Base-by-base conservation (phyloP, 305 asterid genomes). In the Salvia sclarea region DNA sequence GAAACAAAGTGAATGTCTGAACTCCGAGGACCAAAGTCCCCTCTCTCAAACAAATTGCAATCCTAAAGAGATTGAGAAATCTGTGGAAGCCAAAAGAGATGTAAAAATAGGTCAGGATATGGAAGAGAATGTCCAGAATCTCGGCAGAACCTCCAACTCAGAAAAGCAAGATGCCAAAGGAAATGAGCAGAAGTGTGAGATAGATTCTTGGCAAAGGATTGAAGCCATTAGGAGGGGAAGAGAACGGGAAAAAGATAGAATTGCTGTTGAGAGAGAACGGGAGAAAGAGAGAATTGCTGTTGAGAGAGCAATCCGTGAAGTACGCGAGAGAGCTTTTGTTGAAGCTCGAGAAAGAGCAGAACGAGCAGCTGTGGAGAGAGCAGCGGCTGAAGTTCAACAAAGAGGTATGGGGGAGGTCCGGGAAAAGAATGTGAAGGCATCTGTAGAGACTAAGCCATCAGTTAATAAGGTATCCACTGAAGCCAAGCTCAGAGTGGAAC, bases 241-340 rank as follows among this genome's bases (percentile, higher is more conserved):
- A 72, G 93, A 87, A 72, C 75, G 88, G 40, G 95, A 94, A 74
- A 89, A 85, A 52, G 88, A 88, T 61, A 86, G 90, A 84, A 76
- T 82, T 54, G 97, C 83, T 52, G 99, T 82, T 25, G 99, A 95
- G 76, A 86, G 96, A 88, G 99, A 37, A 37, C 43, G 43, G 43
- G 43, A 37, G 11, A 89, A 85, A 48, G 88, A 89, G 59, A 86
- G 90, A 84, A 76, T 82, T 58, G 97, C 83, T 52, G 99, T 83
- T 25, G 99, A 95, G 73, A 86, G 96, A 88, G 99, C 86, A 21
- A 89, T 95, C 41, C 89, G 96, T 8, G 99, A 95, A 82, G 99
- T 86, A 73, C 97, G 99, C 43, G 97, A 95, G 84, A 86, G 99
- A 75, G 99, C 99, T 67, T 91, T 89, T 80, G 91, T 89, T 59